Conservation (phyloP, 1,139 yeast genomes). For the Yamadazyma dendronema region DNA sequence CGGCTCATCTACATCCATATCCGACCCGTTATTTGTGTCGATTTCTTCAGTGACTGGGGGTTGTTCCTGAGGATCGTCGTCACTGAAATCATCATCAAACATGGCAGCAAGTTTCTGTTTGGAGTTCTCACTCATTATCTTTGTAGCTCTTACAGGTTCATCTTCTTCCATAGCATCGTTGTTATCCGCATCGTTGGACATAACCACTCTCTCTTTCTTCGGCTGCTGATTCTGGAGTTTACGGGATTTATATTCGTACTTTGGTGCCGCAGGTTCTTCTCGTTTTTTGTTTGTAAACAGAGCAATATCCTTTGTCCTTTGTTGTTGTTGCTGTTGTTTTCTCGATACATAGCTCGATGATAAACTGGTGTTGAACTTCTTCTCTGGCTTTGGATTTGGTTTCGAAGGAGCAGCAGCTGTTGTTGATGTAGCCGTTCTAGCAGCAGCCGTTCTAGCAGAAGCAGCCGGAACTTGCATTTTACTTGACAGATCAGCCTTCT, state of each 20-base stretch:
- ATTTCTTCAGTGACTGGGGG: constrained; percentile 10
- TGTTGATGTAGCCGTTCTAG: background rate
- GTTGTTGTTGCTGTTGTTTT: constrained; percentile 17
- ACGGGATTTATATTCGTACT: constrained; percentile 40
- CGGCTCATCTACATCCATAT: constrained; percentile 3
- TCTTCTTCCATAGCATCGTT: constrained; percentile 13
- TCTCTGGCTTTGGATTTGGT: constrained; percentile 4
- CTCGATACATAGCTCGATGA: constrained; percentile 30
- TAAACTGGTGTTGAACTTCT: constrained; percentile 15
- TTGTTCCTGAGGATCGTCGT: constrained; percentile 9
- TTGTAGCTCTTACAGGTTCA: constrained; percentile 3
- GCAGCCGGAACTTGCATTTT: too few species aligned
- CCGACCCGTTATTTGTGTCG: constrained; percentile 6
- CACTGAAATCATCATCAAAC: constrained; percentile 19
- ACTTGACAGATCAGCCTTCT: too few species aligned
- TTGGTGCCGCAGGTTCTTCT: constrained; percentile 10
- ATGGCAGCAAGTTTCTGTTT: constrained; percentile 13
- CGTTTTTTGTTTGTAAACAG: constrained; percentile 2
- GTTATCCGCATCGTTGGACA: constrained; percentile 24
- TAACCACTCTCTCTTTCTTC: constrained; percentile 34
- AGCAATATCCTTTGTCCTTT: constrained; percentile 5
- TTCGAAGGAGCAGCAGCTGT: background rate
- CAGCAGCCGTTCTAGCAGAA: background rate
- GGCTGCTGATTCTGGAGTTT: constrained; percentile 30
- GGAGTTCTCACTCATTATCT: constrained; percentile 1